phyloP scores from a whole-genome alignment of 257 asterid genomes.

The Petrea volubilis region DNA sequence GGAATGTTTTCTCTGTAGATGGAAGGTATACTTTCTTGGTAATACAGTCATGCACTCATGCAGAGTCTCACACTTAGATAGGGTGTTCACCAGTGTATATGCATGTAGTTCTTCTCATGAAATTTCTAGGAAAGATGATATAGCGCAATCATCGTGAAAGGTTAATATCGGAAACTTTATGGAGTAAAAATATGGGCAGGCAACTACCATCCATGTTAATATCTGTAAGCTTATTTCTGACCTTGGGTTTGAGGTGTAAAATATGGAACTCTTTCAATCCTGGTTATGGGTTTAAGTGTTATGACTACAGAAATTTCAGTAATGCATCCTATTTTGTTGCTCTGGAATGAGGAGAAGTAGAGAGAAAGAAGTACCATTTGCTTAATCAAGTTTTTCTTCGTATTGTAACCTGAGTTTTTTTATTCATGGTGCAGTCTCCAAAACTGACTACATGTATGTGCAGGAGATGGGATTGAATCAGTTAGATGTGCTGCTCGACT shows the following conservation, averaged over 20 bases:
- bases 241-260: neutral
- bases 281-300: neutral
- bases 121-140: neutral
- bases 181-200: neutral
- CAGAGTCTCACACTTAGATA: neutral
- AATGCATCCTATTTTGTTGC: neutral
- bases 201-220: neutral
- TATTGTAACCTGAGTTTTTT: neutral
- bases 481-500: too few species aligned
- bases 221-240: neutral
- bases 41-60: neutral
- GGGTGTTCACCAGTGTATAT: neutral
- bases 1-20: neutral
- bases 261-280: neutral
- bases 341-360: neutral
- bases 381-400: neutral
- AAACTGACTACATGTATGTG: neutral
- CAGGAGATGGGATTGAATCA: neutral
- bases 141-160: neutral
- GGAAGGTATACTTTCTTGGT: neutral
- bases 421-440: neutral
- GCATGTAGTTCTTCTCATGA: neutral
- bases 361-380: too few species aligned
- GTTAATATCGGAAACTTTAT: neutral
- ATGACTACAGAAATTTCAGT: neutral